These are phyloP conservation scores for Beauveria sp. DNA, from an alignment of 2,329 filamentous ascomycete species.

Conservation along the genomic window DNA sequence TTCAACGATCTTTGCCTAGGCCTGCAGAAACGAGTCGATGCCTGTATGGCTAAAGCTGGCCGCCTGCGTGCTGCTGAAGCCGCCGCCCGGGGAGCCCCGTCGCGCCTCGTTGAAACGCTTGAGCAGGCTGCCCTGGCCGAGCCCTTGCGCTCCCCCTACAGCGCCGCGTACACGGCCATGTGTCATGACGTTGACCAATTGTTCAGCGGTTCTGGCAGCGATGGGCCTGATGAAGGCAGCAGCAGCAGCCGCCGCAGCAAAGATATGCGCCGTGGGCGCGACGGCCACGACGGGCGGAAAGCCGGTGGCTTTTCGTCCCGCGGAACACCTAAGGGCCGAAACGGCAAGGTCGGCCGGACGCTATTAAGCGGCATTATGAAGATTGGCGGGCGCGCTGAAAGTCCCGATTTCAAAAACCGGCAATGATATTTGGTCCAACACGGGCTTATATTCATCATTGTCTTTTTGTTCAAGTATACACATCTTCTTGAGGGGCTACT, in stretches of 20 bases:
- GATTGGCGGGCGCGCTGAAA: slow-evolving; percentile 33
- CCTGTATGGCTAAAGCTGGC: slow-evolving; percentile 44
- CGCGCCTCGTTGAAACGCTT: slow-evolving; percentile 39
- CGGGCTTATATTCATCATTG: not conserved
- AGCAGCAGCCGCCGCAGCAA: slow-evolving; percentile 22
- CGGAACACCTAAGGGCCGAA: slow-evolving; percentile 27
- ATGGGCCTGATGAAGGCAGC: slow-evolving; percentile 24
- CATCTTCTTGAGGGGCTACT: not conserved
- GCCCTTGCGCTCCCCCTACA: slow-evolving; percentile 1
- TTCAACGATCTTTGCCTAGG: slow-evolving; percentile 45
- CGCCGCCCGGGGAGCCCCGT: slow-evolving; percentile 21
- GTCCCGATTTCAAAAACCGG: slow-evolving; percentile 28
- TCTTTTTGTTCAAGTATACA: not conserved
- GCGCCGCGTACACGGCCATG: slow-evolving; percentile 12
- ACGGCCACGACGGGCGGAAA: slow-evolving; percentile 21
- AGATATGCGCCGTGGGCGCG: slow-evolving; percentile 24
- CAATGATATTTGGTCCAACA: not conserved
- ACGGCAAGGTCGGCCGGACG: slow-evolving; percentile 33
- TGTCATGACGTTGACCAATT: slow-evolving; percentile 27
- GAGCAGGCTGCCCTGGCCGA: slow-evolving; percentile 36
- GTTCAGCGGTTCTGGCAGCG: slow-evolving; percentile 46
- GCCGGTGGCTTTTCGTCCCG: slow-evolving; percentile 19
- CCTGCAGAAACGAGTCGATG: slow-evolving; percentile 43
- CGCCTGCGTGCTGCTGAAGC: slow-evolving; percentile 32
- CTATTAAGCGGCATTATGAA: slow-evolving; percentile 38